Evolutionary conservation across 2,329 filamentous ascomycete species (phyloP), one percentile per base, ranked within the genome.

Genomic region (Alternaria gansuensis): DNA sequence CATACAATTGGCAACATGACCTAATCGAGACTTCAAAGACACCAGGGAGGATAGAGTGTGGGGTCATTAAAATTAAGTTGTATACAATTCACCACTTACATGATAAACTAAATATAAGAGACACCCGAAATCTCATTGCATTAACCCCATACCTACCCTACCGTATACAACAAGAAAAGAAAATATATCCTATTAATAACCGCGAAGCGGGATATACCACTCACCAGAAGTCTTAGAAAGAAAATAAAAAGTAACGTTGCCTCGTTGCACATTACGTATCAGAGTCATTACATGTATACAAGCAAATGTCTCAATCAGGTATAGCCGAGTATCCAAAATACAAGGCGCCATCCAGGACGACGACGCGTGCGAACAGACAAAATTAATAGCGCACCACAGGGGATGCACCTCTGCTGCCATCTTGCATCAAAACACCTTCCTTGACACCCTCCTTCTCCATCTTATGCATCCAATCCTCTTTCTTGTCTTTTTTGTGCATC

Each of bases 391-490:
- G 63, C 41, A 77, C 74, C 17, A 77, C 69, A 7, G 76, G 75
- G 8, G 69, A 59, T 23, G 69, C 62, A 23, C 45, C 39, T 17
- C 68, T 65, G 37, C 64, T 62, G 37, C 69, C 67, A 13, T 76
- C 73, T 51, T 73, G 72, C 11, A 75, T 63, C 56, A 78, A 57
- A 11, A 80, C 69, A 14, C 79, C 79, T 36, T 73, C 73, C 49
- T 74, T 78, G n/a, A 79, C 69, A 2, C 79, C 79, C 17, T 77
- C 68, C 57, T 76, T 77, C 48, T 79, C 75, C 23, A 80, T 65
- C 55, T 75, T 72, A 14, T 79, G 75, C 78, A 80, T 80, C 78
- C 78, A 80, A 44, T 75, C 73, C 14, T 72, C 73, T 41, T 73
- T 73, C 61, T 74, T 77, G 48, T 75, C 77, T 58, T 76, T 76